Percentiles rank a stretch among this genome's conserved stretches.
Conservation (phyloP, 495 filamentous ascomycete species). For the Lasiosphaeria ovina region DNA sequence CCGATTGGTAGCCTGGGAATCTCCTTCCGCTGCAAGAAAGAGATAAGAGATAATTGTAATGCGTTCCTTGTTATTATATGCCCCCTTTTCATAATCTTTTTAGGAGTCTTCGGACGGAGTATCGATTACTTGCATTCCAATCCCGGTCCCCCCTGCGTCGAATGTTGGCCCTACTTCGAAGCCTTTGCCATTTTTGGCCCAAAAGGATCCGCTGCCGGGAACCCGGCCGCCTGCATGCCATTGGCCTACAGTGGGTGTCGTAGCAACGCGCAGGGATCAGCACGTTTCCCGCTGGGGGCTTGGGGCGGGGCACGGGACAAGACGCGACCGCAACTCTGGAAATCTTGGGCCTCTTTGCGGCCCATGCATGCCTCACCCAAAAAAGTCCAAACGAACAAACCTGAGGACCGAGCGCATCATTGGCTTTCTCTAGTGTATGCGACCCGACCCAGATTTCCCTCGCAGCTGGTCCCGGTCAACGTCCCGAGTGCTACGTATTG, state of each 20-base stretch:
- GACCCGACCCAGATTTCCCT: slow-evolving; percentile 2
- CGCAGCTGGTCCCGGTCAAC: too few species aligned
- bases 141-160: slow-evolving; percentile 5
- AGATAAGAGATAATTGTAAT: too few species aligned
- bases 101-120: too few species aligned
- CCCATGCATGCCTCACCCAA: neutral
- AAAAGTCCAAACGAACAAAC: neutral
- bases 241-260: slow-evolving; percentile 13
- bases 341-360: slow-evolving; percentile 11
- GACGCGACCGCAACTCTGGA: slow-evolving; percentile 12
- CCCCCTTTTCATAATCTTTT: too few species aligned
- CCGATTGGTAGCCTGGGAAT: too few species aligned
- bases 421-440: neutral
- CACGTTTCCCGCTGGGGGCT: neutral
- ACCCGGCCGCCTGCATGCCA: neutral
- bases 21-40: too few species aligned
- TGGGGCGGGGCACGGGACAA: slow-evolving; percentile 16
- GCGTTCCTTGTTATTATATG: too few species aligned
- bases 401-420: slow-evolving; percentile 11
- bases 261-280: slow-evolving; percentile 13
- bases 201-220: slow-evolving; percentile 1
- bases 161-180: neutral
- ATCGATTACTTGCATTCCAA: neutral
- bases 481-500: neutral
- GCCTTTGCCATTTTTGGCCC: neutral